These are phyloP conservation scores for Cajanus cajan DNA, from an alignment of 306 rosid species.

Conservation along the genomic window DNA sequence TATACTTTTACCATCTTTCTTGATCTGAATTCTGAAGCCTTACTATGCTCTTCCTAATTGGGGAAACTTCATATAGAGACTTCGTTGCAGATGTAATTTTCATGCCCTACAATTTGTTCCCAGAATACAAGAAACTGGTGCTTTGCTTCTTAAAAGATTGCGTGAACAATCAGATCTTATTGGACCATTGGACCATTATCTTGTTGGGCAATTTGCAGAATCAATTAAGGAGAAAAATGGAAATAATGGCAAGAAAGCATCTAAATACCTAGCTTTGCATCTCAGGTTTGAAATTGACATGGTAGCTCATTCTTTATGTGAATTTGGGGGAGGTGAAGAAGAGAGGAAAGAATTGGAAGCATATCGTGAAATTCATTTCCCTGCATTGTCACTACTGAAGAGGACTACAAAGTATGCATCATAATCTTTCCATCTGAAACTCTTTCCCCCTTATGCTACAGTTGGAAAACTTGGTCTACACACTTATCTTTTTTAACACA, in stretches of 20 bases:
- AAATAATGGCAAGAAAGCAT: slow-evolving; percentile 53
- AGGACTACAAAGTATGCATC: slow-evolving; percentile 69
- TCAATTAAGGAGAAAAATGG: slow-evolving; percentile 38
- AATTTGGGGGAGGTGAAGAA: slow-evolving; percentile 92
- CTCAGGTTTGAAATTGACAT: slow-evolving; percentile 98
- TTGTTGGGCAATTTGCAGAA: slow-evolving; percentile 67
- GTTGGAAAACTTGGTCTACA: neutral
- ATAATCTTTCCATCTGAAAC: slow-evolving; percentile 20
- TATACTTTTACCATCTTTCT: slow-evolving; percentile 18
- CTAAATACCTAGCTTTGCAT: slow-evolving; percentile 86
- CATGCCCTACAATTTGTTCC: slow-evolving; percentile 92
- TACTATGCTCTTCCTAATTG: slow-evolving; percentile 69
- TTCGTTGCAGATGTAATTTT: slow-evolving; percentile 99
- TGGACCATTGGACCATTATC: slow-evolving; percentile 72
- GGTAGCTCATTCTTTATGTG: slow-evolving; percentile 98
- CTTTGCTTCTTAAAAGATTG: slow-evolving; percentile 82
- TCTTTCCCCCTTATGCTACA: neutral
- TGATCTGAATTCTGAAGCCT: slow-evolving; percentile 36
- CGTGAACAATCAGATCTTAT: slow-evolving; percentile 53
- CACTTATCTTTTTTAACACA: neutral
- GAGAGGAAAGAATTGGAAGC: slow-evolving; percentile 88
- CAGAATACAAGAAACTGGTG: slow-evolving; percentile 89
- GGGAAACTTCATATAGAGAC: slow-evolving; percentile 90
- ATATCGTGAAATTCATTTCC: slow-evolving; percentile 88
- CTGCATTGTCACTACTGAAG: slow-evolving; percentile 66